Conservation (phyloP, 768 basidiomycete species). For the Mycena indigotica region DNA sequence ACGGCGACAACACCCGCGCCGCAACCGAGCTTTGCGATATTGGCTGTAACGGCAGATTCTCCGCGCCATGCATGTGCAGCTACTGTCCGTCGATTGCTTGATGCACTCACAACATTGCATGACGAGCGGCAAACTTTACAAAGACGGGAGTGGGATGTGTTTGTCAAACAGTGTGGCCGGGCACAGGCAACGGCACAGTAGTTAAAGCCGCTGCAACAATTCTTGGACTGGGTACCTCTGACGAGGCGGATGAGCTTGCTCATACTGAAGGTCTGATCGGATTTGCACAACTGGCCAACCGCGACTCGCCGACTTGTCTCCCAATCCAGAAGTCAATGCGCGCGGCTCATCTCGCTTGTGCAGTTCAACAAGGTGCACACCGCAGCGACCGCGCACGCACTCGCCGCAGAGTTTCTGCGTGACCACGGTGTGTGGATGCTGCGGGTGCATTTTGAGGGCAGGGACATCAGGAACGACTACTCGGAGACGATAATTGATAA, state of each 20-base stretch:
- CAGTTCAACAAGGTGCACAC: too few species aligned
- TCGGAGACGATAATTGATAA: too few species aligned
- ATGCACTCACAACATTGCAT: constrained; percentile 78
- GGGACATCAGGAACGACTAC: too few species aligned
- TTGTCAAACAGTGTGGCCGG: constrained; percentile 67
- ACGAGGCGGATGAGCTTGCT: constrained; percentile 71
- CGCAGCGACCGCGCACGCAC: too few species aligned
- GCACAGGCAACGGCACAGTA: constrained; percentile 35
- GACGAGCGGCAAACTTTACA: constrained; percentile 72
- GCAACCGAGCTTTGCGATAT: constrained; percentile 33
- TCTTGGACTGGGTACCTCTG: constrained; percentile 63
- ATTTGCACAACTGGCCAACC: constrained; percentile 84
- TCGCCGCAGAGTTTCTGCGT: too few species aligned
- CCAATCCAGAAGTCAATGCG: too few species aligned
- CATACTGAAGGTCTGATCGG: constrained; percentile 89
- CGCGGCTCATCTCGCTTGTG: too few species aligned
- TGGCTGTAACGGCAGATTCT: constrained; percentile 59
- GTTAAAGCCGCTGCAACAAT: constrained; percentile 58
- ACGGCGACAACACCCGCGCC: not conserved
- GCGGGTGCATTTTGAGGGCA: too few species aligned
- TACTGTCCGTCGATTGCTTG: constrained; percentile 72
- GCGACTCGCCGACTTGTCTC: too few species aligned
- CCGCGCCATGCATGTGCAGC: constrained; percentile 77
- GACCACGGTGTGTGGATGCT: too few species aligned
- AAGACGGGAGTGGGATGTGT: constrained; percentile 85